Base-by-base conservation (phyloP, 257 asterid species). In the Primulina tabacum region DNA sequence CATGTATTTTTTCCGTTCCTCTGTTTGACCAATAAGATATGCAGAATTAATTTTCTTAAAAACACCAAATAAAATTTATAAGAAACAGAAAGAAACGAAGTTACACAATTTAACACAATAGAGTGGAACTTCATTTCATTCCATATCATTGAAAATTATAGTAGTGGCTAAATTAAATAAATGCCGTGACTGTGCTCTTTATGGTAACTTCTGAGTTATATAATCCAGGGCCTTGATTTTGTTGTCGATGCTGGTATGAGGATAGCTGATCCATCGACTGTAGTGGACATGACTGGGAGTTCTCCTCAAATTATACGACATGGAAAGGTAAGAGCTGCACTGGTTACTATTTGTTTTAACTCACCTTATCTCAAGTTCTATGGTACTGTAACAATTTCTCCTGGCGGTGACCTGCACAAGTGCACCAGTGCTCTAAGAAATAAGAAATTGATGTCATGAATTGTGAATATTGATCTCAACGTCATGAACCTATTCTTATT, bases 241-340 rank as follows among this genome's bases (percentile, higher is more conserved):
- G 83, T 90, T 64, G 97, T 92, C 65, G 95, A 82, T 79, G 93
- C 97, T 65, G 97, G 93, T 64, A 71, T 79, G 65, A 81, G 97
- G 76, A 82, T 90, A 30, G 89, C 98, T 63, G 92, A 90, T 72
- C 97, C 98, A 2, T 92, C 98, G 2, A 92, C 97, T 32, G 93
- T 92, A 18, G 97, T 92, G 17, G 92, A 92, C 84, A 90, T 92
- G 97, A 90, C 98, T 64, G 88, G 85, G 72, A 77, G 74, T 60
- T 56, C 64, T 14, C 92, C 97, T 71, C 70, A 29, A 65, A 74
- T 92, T 37, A 20, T 87, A 79, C 79, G 96, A 35, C 92, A 78
- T 64, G 98, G 98, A 60, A 92, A 92, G 97, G 98, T 92, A 79
- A 67, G 64, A 37, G 34, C 62, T 38, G 43, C 65, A 33, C 24